These are phyloP conservation scores for Cladophialophora carrionii DNA, from an alignment of 2,329 filamentous ascomycete genomes.

Conservation along the genomic window DNA sequence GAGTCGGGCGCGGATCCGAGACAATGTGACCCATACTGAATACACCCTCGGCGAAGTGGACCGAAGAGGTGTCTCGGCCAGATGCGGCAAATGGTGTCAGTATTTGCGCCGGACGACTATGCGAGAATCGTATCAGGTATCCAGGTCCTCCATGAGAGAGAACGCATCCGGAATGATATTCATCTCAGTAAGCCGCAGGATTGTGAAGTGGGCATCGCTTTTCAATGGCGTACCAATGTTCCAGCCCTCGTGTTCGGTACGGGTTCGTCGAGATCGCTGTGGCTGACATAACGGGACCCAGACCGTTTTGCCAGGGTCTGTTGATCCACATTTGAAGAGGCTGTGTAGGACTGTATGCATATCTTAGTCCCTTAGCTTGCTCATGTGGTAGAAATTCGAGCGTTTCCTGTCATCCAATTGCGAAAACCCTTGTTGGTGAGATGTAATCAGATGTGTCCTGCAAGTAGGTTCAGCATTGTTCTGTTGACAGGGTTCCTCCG, in stretches of 20 bases:
- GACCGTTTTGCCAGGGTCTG: constrained; percentile 5
- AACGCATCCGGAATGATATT: too few relatives aligned
- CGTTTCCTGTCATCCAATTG: not conserved
- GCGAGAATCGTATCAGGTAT: constrained; percentile 4
- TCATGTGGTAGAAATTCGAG: not conserved
- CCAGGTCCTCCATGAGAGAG: not conserved
- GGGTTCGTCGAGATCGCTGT: not conserved
- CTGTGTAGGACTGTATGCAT: not conserved
- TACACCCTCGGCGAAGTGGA: not conserved
- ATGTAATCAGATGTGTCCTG: not conserved
- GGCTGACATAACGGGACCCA: constrained; percentile 12
- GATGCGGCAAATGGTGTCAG: not conserved
- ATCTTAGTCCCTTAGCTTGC: not conserved
- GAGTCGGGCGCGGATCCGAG: not conserved
- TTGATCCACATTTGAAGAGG: constrained; percentile 1
- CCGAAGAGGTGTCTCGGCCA: not conserved
- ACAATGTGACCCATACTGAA: not conserved
- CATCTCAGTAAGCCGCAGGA: not conserved
- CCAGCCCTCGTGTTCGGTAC: not conserved
- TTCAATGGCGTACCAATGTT: not conserved
- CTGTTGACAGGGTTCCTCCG: not conserved
- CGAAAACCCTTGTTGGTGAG: not conserved
- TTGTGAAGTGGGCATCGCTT: not conserved
- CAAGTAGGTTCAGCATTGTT: not conserved
- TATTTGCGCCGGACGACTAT: not conserved